Evolutionary conservation across 805 yeast species (phyloP), one percentile per base, ranked within the genome.

Genomic region (Saccharomycopsis selenospora): DNA sequence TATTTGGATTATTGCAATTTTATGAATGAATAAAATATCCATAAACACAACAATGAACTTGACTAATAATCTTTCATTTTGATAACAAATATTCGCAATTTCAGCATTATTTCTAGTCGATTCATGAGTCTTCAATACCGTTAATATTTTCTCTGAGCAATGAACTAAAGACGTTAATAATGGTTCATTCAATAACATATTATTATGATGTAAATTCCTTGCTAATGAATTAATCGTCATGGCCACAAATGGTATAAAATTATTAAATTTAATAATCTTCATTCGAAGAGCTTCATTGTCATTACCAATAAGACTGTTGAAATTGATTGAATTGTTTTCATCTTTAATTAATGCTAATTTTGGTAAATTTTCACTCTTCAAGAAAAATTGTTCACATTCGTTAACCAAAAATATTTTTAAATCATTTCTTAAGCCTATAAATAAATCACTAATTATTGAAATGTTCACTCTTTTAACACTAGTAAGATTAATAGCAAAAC

Each of bases 21-120:
- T 77, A 59, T 80, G 85, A 43, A 80, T 74, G 42, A 79, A 69
- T n/a, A 80, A 63, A 13, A 80, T 75, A 49, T 79, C 67, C 50
- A 80, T 65, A 51, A 76, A 69, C 24, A 78, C 66, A 5, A 76
- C 69, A 4, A 79, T 67, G 0, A 77, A 55, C 54, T 53, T 45
- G 47, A 46, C 42, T 61, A 63, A 27, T 63, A 43, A 25, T 59
- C 61, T 42, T 47, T 46, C 50, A 24, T 45, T 42, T 13, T 47
- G 46, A 23, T 48, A 23, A 36, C 18, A 25, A 24, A 11, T 26
- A 42, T 26, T 45, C 25, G 20, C 38, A 14, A 42, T 30, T 10
- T 36, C 25, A 25, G 20, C 23, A 17, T 20, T 20, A 14, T 44
- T 17, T 4, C 4, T 27, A 4, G 33, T 18, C 4, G 11, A 17